Base-by-base conservation (phyloP, 139 green algal genomes). In the Chlorella sp. region DNA sequence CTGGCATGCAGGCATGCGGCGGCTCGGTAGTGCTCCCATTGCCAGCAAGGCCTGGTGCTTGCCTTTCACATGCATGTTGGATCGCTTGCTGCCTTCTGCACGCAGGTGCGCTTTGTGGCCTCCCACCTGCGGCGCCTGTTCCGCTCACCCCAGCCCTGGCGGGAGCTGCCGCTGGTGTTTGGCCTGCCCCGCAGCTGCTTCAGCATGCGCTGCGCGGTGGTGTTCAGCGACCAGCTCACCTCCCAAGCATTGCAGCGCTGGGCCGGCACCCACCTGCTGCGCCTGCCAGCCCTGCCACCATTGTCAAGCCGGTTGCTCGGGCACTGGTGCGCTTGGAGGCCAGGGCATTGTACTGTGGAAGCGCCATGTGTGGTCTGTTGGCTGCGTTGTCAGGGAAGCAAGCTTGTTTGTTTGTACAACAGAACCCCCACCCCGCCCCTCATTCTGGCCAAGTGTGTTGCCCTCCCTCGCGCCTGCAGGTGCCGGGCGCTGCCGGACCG, bases 61-160 rank as follows among this genome's bases (percentile, higher is more conserved):
- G n/a, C n/a, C n/a, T n/a, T n/a, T n/a, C n/a, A n/a, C n/a, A n/a
- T n/a, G n/a, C n/a, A n/a, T n/a, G n/a, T n/a, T n/a, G n/a, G n/a
- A n/a, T n/a, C n/a, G n/a, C n/a, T n/a, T n/a, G n/a, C n/a, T 68
- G 20, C 18, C 26, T n/a, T 7, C 32, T n/a, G 3, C 18, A n/a
- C 7, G 60, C 76, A 82, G 76, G 76, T 82, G 23, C 76, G 76
- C 26, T 82, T 73, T 39, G 21, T 82, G 26, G 36, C 57, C 36
- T 82, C 76, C 25, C 60, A 73, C 36, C 25, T 82, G 25, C 39
- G 51, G 11, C 69, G 38, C 57, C 76, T 82, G 7, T 82, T 82
- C 36, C 25, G 20, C 34, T 36, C 20, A 6, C 76, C 25, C 1
- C 60, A 72, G 36, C 76, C 76, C 17, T 28, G 34, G 2, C 34